Percentiles rank a stretch among this genome's conserved stretches.
phyloP scores from a whole-genome alignment of 352 stramenopile genomes.

The Aphanomyces invadans region DNA sequence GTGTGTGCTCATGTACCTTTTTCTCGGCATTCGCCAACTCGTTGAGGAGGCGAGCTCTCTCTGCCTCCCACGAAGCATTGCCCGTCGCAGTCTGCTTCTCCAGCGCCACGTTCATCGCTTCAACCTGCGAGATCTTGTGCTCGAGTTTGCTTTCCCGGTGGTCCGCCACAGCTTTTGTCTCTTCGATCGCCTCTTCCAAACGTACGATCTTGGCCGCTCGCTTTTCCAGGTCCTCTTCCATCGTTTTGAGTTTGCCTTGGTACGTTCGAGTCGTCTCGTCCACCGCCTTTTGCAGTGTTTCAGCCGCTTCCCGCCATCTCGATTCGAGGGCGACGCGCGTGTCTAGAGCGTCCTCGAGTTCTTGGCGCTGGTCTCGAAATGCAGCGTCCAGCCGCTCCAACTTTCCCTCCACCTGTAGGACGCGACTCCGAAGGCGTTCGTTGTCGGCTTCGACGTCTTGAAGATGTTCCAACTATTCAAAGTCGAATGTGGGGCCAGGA shows the following conservation, averaged over 20 bases:
- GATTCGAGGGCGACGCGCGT: conserved; percentile 8
- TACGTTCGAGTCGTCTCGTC: conserved; percentile 23
- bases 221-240: conserved; percentile 11
- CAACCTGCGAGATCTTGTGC: conserved; percentile 8
- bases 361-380: conserved; percentile 13
- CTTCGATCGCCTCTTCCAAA: conserved; percentile 5
- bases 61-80: neutral
- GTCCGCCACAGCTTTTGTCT: neutral
- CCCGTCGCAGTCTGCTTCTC: conserved; percentile 10
- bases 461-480: conserved; percentile 14
- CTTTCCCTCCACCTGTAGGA: conserved; percentile 10
- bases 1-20: conserved; percentile 2
- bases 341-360: conserved; percentile 6
- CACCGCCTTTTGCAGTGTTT: conserved; percentile 6
- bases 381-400: conserved; percentile 15
- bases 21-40: conserved; percentile 1
- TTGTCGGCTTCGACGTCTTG: conserved; percentile 8
- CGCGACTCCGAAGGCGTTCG: neutral
- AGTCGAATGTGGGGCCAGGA: too few relatives aligned
- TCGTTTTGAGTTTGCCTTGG: conserved; percentile 4
- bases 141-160: conserved; percentile 13
- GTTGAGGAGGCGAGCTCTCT: neutral
- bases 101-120: neutral
- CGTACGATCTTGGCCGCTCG: conserved; percentile 6
- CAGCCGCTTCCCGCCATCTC: conserved; percentile 3